Percentiles rank a stretch among this genome's conserved stretches.
Evolutionary conservation across 345 rosid species (phyloP).

Genomic region (Bruguiera sexangula): DNA sequence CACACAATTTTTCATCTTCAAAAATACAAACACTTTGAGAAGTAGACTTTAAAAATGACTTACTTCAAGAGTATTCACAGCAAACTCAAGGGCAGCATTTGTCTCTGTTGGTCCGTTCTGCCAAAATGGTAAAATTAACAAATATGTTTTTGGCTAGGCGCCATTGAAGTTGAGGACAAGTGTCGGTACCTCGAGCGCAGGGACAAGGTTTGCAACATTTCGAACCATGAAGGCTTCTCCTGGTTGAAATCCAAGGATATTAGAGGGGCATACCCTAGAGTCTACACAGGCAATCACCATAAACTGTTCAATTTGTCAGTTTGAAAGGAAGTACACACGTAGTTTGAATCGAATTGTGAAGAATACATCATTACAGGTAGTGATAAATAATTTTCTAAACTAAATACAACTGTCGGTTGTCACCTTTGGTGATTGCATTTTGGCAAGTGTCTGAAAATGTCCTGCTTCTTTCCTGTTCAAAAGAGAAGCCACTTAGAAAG

Average conservation of each 20-base stretch:
- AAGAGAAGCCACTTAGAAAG: not conserved
- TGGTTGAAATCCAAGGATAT: slow-evolving; percentile 35
- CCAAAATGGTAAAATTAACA: not conserved
- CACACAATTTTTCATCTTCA: not conserved
- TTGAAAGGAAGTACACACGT: slow-evolving; percentile 3
- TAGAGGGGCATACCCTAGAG: slow-evolving; percentile 32
- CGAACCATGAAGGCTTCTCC: slow-evolving; percentile 33
- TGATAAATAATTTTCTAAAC: not conserved
- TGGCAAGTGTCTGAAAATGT: slow-evolving; percentile 23
- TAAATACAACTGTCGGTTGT: not conserved
- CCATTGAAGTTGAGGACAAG: not conserved
- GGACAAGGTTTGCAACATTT: slow-evolving; percentile 29
- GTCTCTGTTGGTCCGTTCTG: slow-evolving; percentile 34
- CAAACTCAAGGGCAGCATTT: slow-evolving; percentile 32
- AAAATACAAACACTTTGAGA: not conserved
- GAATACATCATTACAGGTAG: not conserved
- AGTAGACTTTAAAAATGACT: not conserved
- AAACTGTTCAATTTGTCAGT: slow-evolving; percentile 29
- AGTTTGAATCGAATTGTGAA: not conserved
- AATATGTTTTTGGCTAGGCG: not conserved
- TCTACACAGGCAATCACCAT: slow-evolving; percentile 38
- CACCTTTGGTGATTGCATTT: slow-evolving; percentile 29
- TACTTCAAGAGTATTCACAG: slow-evolving; percentile 29
- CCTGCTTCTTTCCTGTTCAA: slow-evolving; percentile 17
- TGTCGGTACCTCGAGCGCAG: slow-evolving; percentile 21